Percentiles rank a stretch among this genome's conserved stretches.
phyloP scores from a whole-genome alignment of 139 green algal species.

The Raphidocelis subcapitata region DNA sequence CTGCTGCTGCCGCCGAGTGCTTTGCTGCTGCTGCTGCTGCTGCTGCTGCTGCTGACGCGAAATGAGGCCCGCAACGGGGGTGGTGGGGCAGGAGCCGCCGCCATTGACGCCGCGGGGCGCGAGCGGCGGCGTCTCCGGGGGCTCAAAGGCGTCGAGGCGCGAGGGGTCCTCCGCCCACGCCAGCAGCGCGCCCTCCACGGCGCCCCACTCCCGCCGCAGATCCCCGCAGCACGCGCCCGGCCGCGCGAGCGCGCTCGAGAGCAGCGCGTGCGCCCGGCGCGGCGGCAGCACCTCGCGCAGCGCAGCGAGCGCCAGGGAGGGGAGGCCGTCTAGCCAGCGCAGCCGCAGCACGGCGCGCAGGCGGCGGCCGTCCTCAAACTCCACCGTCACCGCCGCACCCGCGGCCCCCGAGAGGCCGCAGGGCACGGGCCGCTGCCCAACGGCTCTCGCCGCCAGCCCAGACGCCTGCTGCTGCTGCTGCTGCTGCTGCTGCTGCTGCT shows the following conservation, averaged over 20 bases:
- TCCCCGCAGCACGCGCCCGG: slow-evolving; percentile 21
- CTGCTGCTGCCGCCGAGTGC: no score
- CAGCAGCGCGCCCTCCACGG: slow-evolving; percentile 30
- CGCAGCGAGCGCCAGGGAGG: slow-evolving; percentile 38
- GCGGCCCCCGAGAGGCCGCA: background rate
- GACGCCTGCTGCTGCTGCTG: background rate
- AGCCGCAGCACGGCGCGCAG: slow-evolving; percentile 50
- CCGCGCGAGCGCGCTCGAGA: background rate
- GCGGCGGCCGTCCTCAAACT: background rate
- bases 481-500: background rate
- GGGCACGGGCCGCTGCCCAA: background rate
- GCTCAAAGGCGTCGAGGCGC: background rate
- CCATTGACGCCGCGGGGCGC: background rate
- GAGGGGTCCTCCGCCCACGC: slow-evolving; percentile 35
- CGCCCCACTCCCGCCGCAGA: slow-evolving; percentile 31
- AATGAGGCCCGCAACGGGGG: background rate
- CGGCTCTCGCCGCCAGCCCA: background rate
- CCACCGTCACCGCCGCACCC: background rate
- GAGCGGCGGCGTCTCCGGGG: background rate
- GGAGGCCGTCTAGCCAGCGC: slow-evolving; percentile 28
- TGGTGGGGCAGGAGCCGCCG: background rate
- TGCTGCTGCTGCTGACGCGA: background rate
- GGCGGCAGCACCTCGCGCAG: slow-evolving; percentile 39
- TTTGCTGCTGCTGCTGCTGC: slow-evolving; percentile 18
- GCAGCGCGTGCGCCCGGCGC: background rate